These are phyloP conservation scores for Samsoniella hepiali DNA, from an alignment of 2,329 filamentous ascomycete genomes.

Conservation along the genomic window DNA sequence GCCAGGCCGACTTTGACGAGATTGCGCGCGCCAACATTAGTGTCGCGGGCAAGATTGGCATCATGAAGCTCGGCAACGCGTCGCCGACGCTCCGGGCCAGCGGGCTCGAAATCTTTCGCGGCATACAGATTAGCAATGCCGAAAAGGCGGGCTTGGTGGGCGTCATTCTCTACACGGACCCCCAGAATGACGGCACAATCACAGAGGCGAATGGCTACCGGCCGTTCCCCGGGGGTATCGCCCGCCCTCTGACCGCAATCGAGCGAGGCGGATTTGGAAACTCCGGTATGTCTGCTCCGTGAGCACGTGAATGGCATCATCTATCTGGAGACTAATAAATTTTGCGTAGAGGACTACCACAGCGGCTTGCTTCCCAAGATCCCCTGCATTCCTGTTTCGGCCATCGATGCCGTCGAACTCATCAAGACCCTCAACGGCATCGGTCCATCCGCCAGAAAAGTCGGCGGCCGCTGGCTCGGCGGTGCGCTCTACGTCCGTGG, in stretches of 20 bases:
- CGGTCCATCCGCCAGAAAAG: conserved; percentile 63
- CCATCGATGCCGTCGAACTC: conserved; percentile 70
- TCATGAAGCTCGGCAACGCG: conserved; percentile 58
- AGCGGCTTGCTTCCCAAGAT: conserved; percentile 66
- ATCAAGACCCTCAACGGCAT: conserved; percentile 75
- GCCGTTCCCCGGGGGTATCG: conserved; percentile 55
- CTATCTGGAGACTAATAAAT: conserved; percentile 22
- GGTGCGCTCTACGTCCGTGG: conserved; percentile 40
- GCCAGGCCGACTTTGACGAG: conserved; percentile 9
- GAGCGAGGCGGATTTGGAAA: conserved; percentile 61
- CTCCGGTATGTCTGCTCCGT: conserved; percentile 74
- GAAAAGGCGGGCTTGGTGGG: conserved; percentile 83
- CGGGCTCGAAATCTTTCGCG: conserved; percentile 57
- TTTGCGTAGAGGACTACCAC: background rate
- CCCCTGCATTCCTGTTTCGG: conserved; percentile 79
- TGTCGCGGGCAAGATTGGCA: conserved; percentile 25
- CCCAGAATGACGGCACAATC: conserved; percentile 75
- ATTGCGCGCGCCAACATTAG: conserved; percentile 2
- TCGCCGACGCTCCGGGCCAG: conserved; percentile 63
- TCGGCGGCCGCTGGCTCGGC: conserved; percentile 59
- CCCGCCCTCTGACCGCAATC: conserved; percentile 26
- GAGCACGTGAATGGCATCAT: conserved; percentile 62
- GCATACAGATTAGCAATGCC: conserved; percentile 79
- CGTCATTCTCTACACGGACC: conserved; percentile 76
- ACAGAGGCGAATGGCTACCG: conserved; percentile 71